Conservation (phyloP, 768 basidiomycete species). For the Amanita rubescens region DNA sequence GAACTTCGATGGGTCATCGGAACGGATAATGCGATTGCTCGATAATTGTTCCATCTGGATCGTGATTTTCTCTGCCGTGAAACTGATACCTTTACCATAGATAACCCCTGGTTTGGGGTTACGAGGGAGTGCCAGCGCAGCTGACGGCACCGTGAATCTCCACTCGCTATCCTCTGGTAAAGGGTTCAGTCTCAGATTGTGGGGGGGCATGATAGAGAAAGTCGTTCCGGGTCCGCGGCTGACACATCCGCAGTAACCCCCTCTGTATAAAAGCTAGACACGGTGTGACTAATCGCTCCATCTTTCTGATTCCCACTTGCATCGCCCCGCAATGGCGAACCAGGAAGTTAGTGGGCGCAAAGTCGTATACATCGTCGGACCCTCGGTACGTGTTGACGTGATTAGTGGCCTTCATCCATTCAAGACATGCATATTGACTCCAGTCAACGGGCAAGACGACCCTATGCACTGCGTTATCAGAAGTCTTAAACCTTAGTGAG, state of each 20-base stretch:
- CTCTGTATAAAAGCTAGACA: neutral
- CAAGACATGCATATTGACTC: neutral
- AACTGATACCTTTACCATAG: conserved; percentile 44
- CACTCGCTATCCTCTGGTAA: conserved; percentile 44
- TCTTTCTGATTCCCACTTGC: conserved; percentile 1
- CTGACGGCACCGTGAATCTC: conserved; percentile 34
- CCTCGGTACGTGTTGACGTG: conserved; percentile 27
- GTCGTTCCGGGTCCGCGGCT: neutral
- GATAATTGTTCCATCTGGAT: conserved; percentile 43
- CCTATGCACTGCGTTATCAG: conserved; percentile 44
- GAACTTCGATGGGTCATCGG: conserved; percentile 51
- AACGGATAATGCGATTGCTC: conserved; percentile 50
- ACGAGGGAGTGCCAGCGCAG: conserved; percentile 20
- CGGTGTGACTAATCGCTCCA: neutral
- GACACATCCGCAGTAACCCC: neutral
- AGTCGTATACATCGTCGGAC: conserved; percentile 41
- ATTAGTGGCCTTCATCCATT: neutral
- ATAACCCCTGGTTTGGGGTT: conserved; percentile 20
- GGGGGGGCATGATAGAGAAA: conserved; percentile 22
- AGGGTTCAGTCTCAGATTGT: conserved; percentile 33
- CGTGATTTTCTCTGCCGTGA: conserved; percentile 42
- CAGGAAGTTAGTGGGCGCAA: conserved; percentile 5
- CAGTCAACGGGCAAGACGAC: conserved; percentile 68
- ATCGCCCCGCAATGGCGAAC: neutral
- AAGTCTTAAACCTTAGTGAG: conserved; percentile 29